Conservation (phyloP, 108 stramenopile genomes). For the Discostella stelligeroides region DNA sequence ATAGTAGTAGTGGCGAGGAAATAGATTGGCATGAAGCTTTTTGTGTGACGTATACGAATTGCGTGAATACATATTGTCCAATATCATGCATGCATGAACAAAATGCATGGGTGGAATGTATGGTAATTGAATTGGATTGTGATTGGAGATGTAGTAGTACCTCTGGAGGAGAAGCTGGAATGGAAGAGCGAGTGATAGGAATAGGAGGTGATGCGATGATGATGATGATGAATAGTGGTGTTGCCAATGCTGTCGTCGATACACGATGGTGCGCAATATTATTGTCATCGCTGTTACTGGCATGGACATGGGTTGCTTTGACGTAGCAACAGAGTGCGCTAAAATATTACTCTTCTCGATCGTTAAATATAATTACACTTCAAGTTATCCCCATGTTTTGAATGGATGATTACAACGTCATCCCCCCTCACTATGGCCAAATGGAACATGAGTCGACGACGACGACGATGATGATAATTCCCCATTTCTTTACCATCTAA, state of each 20-base stretch:
- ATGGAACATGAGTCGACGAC: too few relatives aligned
- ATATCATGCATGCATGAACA: constrained; percentile 23
- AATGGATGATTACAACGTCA: too few relatives aligned
- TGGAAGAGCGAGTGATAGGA: background rate
- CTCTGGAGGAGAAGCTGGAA: background rate
- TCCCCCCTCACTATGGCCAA: too few relatives aligned
- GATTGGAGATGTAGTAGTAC: constrained; percentile 23
- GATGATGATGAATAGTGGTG: background rate
- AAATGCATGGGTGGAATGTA: constrained; percentile 30
- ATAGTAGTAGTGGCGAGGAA: background rate
- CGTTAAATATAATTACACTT: too few relatives aligned
- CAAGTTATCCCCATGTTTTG: too few relatives aligned
- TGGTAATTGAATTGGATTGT: constrained; percentile 31
- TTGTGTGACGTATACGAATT: constrained; percentile 27
- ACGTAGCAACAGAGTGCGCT: too few relatives aligned
- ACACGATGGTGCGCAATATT: too few relatives aligned
- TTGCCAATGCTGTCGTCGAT: too few relatives aligned
- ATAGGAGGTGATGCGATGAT: background rate
- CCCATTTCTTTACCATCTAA: background rate
- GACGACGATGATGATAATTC: background rate
- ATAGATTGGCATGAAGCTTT: constrained; percentile 8
- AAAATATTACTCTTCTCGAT: too few relatives aligned
- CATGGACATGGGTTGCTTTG: too few relatives aligned
- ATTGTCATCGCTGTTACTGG: too few relatives aligned
- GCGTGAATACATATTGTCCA: constrained; percentile 27